Conservation (phyloP, 805 yeast genomes). For the Zygoascus biomembranicola region DNA sequence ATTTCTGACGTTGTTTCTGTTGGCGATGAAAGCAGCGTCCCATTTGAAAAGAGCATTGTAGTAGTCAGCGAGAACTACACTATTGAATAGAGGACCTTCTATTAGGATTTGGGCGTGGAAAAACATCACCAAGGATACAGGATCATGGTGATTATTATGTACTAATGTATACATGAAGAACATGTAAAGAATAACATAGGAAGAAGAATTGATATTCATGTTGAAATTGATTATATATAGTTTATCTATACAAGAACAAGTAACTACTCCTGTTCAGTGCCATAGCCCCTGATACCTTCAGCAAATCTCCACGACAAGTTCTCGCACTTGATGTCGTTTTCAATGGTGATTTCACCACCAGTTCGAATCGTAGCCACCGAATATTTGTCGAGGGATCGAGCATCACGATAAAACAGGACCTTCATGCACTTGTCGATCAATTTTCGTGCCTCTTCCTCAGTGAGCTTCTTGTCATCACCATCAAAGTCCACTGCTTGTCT, state of each 20-base stretch:
- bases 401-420: constrained; percentile 92
- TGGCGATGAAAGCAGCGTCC: constrained; percentile 46
- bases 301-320: constrained; percentile 90
- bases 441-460: constrained; percentile 66
- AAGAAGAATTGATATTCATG: too few relatives aligned
- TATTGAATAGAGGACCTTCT: constrained; percentile 12
- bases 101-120: too few relatives aligned
- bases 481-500: constrained; percentile 78
- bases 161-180: too few relatives aligned
- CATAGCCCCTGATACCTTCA: constrained; percentile 80
- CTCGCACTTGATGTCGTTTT: constrained; percentile 58
- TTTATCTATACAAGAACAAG: not conserved
- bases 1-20: constrained; percentile 49
- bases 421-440: constrained; percentile 85
- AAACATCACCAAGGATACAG: too few relatives aligned
- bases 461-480: constrained; percentile 59
- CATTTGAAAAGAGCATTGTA: constrained; percentile 51
- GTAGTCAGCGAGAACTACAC: constrained; percentile 32
- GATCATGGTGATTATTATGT: too few relatives aligned
- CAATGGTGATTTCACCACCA: constrained; percentile 46
- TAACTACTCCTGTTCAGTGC: constrained; percentile 45
- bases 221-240: too few relatives aligned
- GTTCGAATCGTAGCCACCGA: constrained; percentile 68
- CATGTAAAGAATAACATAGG: too few relatives aligned
- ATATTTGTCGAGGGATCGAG: constrained; percentile 83